Conservation (phyloP, 768 basidiomycete genomes). For the Serpula lacrymans region DNA sequence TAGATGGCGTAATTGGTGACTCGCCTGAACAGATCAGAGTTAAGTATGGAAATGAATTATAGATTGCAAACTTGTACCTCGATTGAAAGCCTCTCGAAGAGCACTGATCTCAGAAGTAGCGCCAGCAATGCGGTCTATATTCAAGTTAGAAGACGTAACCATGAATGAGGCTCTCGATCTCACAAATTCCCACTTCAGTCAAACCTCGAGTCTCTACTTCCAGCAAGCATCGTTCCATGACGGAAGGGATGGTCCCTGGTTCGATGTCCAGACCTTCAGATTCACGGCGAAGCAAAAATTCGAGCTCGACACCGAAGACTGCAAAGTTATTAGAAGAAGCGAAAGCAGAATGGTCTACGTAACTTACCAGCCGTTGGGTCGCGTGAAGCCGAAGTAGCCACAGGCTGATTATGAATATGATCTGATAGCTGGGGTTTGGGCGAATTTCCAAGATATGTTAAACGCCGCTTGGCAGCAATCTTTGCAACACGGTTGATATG, state of each 20-base stretch:
- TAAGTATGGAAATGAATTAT: slow-evolving; percentile 1
- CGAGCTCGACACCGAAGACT: slow-evolving; percentile 79
- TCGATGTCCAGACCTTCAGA: slow-evolving; percentile 43
- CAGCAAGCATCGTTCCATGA: slow-evolving; percentile 60
- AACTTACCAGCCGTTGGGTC: slow-evolving; percentile 72
- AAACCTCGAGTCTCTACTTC: slow-evolving; percentile 78
- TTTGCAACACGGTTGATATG: slow-evolving; percentile 69
- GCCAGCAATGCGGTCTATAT: slow-evolving; percentile 77
- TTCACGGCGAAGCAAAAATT: slow-evolving; percentile 67
- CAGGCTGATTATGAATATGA: slow-evolving; percentile 63
- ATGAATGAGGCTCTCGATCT: slow-evolving; percentile 23
- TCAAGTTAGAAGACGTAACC: slow-evolving; percentile 3
- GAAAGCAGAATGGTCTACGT: background rate
- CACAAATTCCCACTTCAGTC: slow-evolving; percentile 81
- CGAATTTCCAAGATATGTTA: slow-evolving; percentile 76
- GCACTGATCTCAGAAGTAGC: slow-evolving; percentile 65
- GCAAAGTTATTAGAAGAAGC: slow-evolving; percentile 8
- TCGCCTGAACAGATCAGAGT: slow-evolving; percentile 39
- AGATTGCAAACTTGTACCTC: slow-evolving; percentile 39
- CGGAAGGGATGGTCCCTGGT: slow-evolving; percentile 59
- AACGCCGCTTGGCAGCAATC: slow-evolving; percentile 69
- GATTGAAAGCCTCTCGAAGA: slow-evolving; percentile 73
- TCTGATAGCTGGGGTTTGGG: slow-evolving; percentile 74
- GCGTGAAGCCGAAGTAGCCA: slow-evolving; percentile 45
- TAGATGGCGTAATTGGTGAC: slow-evolving; percentile 52